phyloP scores from a whole-genome alignment of 441 rosid species.

The Omphalea diandra region DNA sequence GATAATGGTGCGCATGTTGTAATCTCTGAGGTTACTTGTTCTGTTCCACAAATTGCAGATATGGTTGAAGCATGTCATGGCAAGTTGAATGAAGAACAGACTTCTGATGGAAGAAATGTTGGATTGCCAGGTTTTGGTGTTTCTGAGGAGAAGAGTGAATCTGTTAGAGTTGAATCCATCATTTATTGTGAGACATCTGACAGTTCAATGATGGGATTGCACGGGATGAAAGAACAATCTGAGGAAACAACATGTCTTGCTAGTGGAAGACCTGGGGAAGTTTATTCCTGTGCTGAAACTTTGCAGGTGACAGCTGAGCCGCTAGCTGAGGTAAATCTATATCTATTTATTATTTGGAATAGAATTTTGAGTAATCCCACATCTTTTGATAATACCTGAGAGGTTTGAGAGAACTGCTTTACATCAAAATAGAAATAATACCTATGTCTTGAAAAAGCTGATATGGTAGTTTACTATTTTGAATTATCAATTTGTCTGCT shows the following conservation, averaged over 20 bases:
- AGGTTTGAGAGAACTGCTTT: background rate
- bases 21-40: slow-evolving; percentile 21
- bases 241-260: slow-evolving; percentile 28
- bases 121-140: slow-evolving; percentile 19
- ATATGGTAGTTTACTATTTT: background rate
- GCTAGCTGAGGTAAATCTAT: slow-evolving; percentile 43
- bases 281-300: slow-evolving; percentile 32
- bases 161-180: slow-evolving; percentile 33
- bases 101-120: slow-evolving; percentile 29
- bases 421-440: background rate
- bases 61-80: slow-evolving; percentile 28
- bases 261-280: slow-evolving; percentile 36
- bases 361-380: background rate
- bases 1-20: slow-evolving; percentile 22
- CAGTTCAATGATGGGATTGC: slow-evolving; percentile 25
- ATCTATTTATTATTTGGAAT: slow-evolving; percentile 2
- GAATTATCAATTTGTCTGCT: background rate
- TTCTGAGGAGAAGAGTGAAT: slow-evolving; percentile 27
- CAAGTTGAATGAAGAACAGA: slow-evolving; percentile 24
- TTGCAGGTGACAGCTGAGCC: slow-evolving; percentile 30
- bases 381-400: background rate
- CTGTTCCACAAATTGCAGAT: slow-evolving; percentile 25
- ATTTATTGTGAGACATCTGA: slow-evolving; percentile 35
- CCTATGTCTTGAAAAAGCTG: background rate
- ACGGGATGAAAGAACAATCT: slow-evolving; percentile 28